phyloP scores from a whole-genome alignment of 1,139 yeast genomes.

The Hansenula sp. region DNA sequence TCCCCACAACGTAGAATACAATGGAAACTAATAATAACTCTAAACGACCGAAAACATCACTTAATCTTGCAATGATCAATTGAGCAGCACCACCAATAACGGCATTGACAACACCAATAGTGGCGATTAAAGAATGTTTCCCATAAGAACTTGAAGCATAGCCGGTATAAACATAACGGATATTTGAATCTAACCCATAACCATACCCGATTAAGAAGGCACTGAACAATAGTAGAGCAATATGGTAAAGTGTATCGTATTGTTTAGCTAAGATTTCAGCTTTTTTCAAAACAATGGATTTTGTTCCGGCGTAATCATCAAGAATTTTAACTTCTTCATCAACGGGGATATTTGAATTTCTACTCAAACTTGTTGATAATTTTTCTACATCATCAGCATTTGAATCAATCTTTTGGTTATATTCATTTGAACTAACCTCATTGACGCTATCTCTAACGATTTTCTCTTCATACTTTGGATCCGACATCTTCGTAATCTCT shows the following conservation, averaged over 20 bases:
- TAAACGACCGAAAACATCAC: conserved; percentile 69
- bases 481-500: no score
- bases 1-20: conserved; percentile 63
- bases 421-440: no score
- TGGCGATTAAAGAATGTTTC: conserved; percentile 57
- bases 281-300: conserved; percentile 35
- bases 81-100: conserved; percentile 74
- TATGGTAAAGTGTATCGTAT: conserved; percentile 20
- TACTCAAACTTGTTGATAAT: no score
- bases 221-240: conserved; percentile 34
- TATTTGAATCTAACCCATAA: conserved; percentile 61
- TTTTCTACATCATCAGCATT: no score
- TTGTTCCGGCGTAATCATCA: conserved; percentile 13
- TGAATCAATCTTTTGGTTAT: no score
- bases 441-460: no score
- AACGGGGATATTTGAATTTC: no score
- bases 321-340: neutral
- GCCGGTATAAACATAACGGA: conserved; percentile 46
- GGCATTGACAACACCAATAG: conserved; percentile 58
- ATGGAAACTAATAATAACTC: conserved; percentile 51
- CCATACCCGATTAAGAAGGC: conserved; percentile 61
- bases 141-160: conserved; percentile 56
- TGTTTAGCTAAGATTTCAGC: conserved; percentile 39
- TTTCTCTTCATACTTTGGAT: no score
- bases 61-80: conserved; percentile 63